These are phyloP conservation scores for Aureobasidium mangrovei DNA, from an alignment of 2,329 filamentous ascomycete genomes.

Conservation along the genomic window DNA sequence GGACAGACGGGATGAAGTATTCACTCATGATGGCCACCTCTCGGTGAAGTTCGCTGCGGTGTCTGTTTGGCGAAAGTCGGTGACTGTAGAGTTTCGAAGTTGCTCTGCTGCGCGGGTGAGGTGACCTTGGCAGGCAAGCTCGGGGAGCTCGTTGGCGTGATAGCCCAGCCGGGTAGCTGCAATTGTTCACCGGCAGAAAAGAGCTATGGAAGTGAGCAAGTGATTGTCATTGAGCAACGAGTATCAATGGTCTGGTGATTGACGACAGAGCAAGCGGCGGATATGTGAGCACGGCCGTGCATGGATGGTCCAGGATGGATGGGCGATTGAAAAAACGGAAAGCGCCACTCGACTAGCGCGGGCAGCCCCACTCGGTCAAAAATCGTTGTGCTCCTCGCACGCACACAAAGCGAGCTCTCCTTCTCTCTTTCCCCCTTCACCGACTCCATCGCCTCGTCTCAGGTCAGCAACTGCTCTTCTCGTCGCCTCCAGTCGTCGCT, in stretches of 20 bases:
- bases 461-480: conserved; percentile 3
- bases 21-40: background rate
- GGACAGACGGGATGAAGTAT: background rate
- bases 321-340: background rate
- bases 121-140: background rate
- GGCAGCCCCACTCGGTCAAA: conserved; percentile 1
- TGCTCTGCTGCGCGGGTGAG: background rate
- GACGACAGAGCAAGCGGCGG: background rate
- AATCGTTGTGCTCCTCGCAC: background rate
- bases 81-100: background rate
- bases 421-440: conserved; percentile 8
- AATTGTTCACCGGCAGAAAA: too few species aligned
- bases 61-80: background rate
- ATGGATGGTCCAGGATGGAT: background rate
- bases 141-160: background rate
- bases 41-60: background rate
- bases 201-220: background rate
- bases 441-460: conserved; percentile 11
- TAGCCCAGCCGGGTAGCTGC: background rate
- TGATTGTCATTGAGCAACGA: background rate
- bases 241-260: too few species aligned
- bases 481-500: background rate
- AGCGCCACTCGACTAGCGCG: background rate
- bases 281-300: background rate
- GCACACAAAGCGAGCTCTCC: background rate